A percentile compares a stretch with the other conserved stretches of the same genome.
Evolutionary conservation across 257 asterid species (phyloP).

Genomic region (Euphrasia confusa): DNA sequence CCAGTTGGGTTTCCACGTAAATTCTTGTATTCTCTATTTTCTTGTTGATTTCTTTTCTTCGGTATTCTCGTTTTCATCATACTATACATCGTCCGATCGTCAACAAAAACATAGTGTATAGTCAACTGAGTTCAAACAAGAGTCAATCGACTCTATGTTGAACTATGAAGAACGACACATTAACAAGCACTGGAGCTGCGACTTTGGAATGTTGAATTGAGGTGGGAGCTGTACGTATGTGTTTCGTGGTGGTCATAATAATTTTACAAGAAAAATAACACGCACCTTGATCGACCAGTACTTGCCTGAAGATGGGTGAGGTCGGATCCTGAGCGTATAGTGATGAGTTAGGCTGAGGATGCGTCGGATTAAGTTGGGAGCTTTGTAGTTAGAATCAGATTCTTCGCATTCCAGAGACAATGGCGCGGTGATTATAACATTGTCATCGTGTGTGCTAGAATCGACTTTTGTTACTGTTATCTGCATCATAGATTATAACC

Average conservation of each 20-base stretch:
- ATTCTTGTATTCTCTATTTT: no score
- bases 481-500: slow-evolving; percentile 28
- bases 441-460: slow-evolving; percentile 5
- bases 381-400: slow-evolving; percentile 39
- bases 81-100: no score
- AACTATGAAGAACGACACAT: no score
- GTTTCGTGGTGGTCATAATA: no score
- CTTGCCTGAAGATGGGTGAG: slow-evolving; percentile 73
- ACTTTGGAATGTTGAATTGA: slow-evolving; percentile 81
- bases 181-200: slow-evolving; percentile 59
- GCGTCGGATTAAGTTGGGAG: slow-evolving; percentile 63
- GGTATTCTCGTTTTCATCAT: no score
- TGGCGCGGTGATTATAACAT: slow-evolving; percentile 52
- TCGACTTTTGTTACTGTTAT: slow-evolving; percentile 15
- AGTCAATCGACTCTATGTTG: no score
- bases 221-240: slow-evolving; percentile 54
- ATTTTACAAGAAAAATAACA: no score
- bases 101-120: no score
- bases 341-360: slow-evolving; percentile 49
- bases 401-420: slow-evolving; percentile 46
- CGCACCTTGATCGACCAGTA: neutral
- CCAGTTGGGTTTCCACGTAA: no score
- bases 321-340: slow-evolving; percentile 65
- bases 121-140: no score
- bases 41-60: no score